Base-by-base conservation (phyloP, 2,329 filamentous ascomycete genomes). In the Beauveria rudraprayagi region DNA sequence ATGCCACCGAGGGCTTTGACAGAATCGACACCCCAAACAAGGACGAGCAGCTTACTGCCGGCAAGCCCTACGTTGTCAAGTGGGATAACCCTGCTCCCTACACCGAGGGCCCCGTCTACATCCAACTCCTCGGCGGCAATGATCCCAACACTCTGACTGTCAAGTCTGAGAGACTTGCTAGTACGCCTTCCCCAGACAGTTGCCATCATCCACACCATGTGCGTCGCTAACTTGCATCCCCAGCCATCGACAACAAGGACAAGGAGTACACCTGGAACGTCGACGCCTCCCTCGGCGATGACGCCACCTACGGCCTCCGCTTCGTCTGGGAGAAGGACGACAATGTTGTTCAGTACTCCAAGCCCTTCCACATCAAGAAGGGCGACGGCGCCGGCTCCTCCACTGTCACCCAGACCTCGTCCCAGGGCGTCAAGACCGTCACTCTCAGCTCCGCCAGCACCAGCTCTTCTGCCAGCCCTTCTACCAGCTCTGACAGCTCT, bases 281-380 rank as follows among this genome's bases (percentile, higher is more conserved):
- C 56, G 75, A 75, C 69, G 67, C 74, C 63, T 64, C 69, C 30
- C 76, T 82, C 30, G 80, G 78, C 64, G 67, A 67, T 61, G 69
- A 75, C 46, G 74, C 73, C 57, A 77, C 78, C 68, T 87, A 87
- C 73, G 85, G 84, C 65, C 75, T 88, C 70, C 75, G 78, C 73
- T 75, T 88, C 73, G 71, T 71, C 64, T 76, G 79, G 41, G 78
- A 81, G 66, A 73, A 71, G 65, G 69, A 84, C 73, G 59, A 74
- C 24, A 64, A 55, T 11, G 72, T 78, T 69, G 84, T 83, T 79
- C 83, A 87, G 78, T 87, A 81, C 79, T 84, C 82, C 61, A 80
- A 80, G 76, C 83, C 83, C 67, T 88, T 88, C 77, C 67, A 75
- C 68, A 83, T 85, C 68, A 68, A 70, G 60, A 74, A 69, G 52